phyloP scores from a whole-genome alignment of 345 rosid species.

The Erodium maritimum region DNA sequence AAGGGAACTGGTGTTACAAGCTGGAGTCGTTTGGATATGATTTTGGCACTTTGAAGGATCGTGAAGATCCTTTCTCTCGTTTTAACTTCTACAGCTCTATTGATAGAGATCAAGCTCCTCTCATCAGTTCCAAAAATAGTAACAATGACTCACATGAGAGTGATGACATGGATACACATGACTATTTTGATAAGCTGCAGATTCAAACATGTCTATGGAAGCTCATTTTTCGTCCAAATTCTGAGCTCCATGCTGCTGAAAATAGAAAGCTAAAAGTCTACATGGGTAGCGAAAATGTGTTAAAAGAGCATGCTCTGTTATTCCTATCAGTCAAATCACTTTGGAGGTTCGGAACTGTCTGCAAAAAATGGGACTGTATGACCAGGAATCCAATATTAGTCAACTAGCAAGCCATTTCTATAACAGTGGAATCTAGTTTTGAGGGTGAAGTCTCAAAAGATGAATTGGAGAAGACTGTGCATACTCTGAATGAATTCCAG shows the following conservation, averaged over 20 bases:
- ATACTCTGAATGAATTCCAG: too few relatives aligned
- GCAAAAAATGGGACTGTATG: slow-evolving; percentile 26
- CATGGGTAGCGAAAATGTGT: slow-evolving; percentile 8
- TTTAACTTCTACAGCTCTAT: neutral
- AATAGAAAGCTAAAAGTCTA: neutral
- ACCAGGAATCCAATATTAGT: slow-evolving; percentile 25
- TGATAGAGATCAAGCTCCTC: neutral
- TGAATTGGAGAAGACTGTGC: too few relatives aligned
- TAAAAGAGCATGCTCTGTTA: slow-evolving; percentile 18
- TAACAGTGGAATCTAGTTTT: too few relatives aligned
- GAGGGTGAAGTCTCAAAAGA: too few relatives aligned
- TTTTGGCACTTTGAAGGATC: neutral
- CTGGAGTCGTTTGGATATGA: neutral
- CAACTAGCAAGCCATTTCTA: slow-evolving; percentile 26
- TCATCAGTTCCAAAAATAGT: neutral
- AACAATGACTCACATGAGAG: neutral
- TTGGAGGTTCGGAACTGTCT: slow-evolving; percentile 27
- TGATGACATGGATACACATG: neutral
- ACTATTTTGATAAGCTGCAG: neutral
- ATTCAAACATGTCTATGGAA: neutral
- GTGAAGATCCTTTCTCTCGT: neutral
- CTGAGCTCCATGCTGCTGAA: neutral
- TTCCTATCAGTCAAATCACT: slow-evolving; percentile 36
- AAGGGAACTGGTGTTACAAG: neutral
- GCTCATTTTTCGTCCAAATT: neutral